These are phyloP conservation scores for Wallacemonas sp. DNA, from an alignment of 208 protist genomes.

Conservation along the genomic window DNA sequence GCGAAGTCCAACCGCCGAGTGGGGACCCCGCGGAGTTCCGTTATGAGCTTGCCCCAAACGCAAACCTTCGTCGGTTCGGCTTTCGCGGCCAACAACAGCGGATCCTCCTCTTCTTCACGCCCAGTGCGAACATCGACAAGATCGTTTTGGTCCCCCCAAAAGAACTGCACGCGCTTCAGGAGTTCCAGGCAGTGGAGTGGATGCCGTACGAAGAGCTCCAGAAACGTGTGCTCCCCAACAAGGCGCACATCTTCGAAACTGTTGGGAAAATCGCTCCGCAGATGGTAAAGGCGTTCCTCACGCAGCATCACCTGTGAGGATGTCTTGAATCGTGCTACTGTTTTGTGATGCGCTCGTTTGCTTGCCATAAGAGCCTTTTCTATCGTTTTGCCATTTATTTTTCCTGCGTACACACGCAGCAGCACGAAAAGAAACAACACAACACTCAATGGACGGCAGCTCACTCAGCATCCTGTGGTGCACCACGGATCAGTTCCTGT, in stretches of 20 bases:
- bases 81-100: constrained; percentile 81
- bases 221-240: constrained; percentile 33
- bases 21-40: constrained; percentile 65
- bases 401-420: neutral
- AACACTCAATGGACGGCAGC: too few relatives aligned
- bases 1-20: constrained; percentile 64
- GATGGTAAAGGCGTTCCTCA: constrained; percentile 40
- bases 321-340: too few relatives aligned
- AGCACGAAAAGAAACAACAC: neutral
- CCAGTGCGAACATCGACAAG: constrained; percentile 36
- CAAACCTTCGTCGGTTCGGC: constrained; percentile 66
- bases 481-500: too few relatives aligned
- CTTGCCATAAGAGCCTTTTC: too few relatives aligned
- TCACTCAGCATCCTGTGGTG: too few relatives aligned
- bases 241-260: constrained; percentile 65
- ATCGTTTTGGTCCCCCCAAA: constrained; percentile 61
- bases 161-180: constrained; percentile 43
- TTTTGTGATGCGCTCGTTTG: too few relatives aligned
- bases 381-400: too few relatives aligned
- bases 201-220: constrained; percentile 38
- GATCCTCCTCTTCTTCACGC: constrained; percentile 71
- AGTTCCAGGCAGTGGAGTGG: constrained; percentile 62
- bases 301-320: neutral
- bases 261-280: constrained; percentile 39
- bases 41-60: constrained; percentile 46